A percentile compares a stretch with the other conserved stretches of the same genome.
Conservation (phyloP, 805 yeast species). For the Teunomyces lycoperdinae region DNA sequence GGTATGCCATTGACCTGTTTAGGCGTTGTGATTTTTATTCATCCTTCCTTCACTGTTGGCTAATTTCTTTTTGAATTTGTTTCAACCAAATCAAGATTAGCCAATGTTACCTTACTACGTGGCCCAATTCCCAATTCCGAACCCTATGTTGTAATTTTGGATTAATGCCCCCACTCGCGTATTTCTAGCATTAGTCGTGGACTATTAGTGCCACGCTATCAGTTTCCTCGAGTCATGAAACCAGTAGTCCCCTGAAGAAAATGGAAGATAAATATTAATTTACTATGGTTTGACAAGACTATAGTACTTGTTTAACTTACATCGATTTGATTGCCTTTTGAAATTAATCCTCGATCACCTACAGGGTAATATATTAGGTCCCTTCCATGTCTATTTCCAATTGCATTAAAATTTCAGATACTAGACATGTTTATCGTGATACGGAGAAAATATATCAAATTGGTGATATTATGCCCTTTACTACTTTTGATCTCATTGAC, state of each 20-base stretch:
- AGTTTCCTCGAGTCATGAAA: neutral
- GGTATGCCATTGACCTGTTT: too few relatives aligned
- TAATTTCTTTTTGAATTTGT: too few relatives aligned
- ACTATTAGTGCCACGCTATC: neutral
- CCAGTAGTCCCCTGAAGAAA: neutral
- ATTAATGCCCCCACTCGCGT: neutral
- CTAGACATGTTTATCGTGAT: conserved; percentile 11
- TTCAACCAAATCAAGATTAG: too few relatives aligned
- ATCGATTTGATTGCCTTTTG: too few relatives aligned
- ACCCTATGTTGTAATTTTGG: neutral
- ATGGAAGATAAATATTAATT: too few relatives aligned
- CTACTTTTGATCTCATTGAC: conserved; percentile 11
- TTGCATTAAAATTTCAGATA: too few relatives aligned
- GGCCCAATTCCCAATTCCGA: neutral
- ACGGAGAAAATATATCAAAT: conserved; percentile 16
- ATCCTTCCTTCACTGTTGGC: too few relatives aligned
- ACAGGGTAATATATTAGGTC: too few relatives aligned
- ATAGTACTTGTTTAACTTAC: too few relatives aligned
- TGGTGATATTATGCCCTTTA: conserved; percentile 11
- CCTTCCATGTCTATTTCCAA: neutral
- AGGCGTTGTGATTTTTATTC: too few relatives aligned
- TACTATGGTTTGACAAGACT: too few relatives aligned
- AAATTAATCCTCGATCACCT: too few relatives aligned
- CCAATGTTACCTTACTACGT: neutral
- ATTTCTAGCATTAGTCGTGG: neutral